Percentiles rank a stretch among this genome's conserved stretches.
phyloP scores from a whole-genome alignment of 176 grass and related monocot genomes.

The Eleusine indica region DNA sequence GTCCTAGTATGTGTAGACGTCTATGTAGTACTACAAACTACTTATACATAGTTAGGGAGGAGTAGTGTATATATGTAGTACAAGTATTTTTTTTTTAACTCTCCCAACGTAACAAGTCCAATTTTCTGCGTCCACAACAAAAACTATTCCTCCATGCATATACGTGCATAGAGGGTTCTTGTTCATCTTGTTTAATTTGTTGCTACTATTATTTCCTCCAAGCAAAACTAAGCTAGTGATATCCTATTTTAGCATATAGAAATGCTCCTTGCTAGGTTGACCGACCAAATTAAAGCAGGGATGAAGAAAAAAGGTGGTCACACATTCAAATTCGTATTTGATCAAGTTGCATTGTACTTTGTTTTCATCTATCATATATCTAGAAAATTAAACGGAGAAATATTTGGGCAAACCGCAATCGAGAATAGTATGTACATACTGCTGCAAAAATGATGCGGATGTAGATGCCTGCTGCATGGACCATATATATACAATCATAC shows the following conservation, averaged over 20 bases:
- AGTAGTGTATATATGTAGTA: background rate
- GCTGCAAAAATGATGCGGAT: conserved; percentile 31
- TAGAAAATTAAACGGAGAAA: background rate
- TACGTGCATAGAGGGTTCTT: background rate
- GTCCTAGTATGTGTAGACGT: background rate
- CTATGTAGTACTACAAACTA: background rate
- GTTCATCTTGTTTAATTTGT: background rate
- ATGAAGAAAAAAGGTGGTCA: background rate
- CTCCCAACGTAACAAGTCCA: background rate
- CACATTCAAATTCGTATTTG: background rate
- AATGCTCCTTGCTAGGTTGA: too few relatives aligned
- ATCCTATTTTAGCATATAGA: background rate
- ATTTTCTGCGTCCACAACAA: background rate
- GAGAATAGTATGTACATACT: background rate
- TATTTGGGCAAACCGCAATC: background rate
- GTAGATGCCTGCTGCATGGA: conserved; percentile 44
- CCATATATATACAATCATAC: conserved; percentile 23
- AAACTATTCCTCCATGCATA: conserved; percentile 5
- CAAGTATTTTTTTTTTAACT: background rate
- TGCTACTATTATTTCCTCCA: background rate
- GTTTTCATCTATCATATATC: background rate
- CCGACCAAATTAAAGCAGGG: background rate
- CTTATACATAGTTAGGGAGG: too few relatives aligned
- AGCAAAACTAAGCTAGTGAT: background rate
- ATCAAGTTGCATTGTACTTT: background rate